Evolutionary conservation across 2,329 filamentous ascomycete genomes (phyloP), one percentile per base, ranked within the genome.

Genomic region (Fulvia fulva): DNA sequence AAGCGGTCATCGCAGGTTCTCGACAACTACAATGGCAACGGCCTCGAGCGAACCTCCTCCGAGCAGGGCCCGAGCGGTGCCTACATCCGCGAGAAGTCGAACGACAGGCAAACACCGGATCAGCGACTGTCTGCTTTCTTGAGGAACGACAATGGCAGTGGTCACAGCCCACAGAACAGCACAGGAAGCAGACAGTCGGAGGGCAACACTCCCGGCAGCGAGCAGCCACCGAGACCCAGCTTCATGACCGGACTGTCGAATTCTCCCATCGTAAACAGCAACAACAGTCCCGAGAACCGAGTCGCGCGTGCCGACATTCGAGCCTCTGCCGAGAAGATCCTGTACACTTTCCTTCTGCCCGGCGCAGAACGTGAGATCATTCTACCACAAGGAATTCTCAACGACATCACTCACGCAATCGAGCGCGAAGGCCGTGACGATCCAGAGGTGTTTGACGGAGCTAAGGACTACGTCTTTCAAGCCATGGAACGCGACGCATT

Each of bases 401-500:
- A 89, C 55, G 87, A 92, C 23, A 92, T 97, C 59, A 95, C 91
- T 41, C 83, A 87, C 21, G 85, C 90, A 14, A 95, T 99, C 63
- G 94, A 99, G 76, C 88, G 93, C 66, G 87, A 91, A 64, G 90
- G 91, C 47, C 87, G 94, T 67, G 94, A 97, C 69, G 94, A 99
- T 71, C 94, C 94, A 0, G 94, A 99, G 74, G 89, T 99, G 12
- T 99, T 99, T 69, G 94, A 97, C 72, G 87, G 90, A 21, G 94
- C 94, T 55, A 99, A 99, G 79, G 94, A 99, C 77, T 99, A 97
- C 73, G 94, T 97, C 62, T 99, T 97, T 75, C 95, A 99, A 76
- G 95, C 95, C 32, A 99, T 99, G 94, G 95, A 99, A 77, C 86
- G 95, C 56, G 94, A 99, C 77, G 94, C 95, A n/a, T 99, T 96